phyloP scores from a whole-genome alignment of 345 rosid genomes.

The Brassica napus region Da-Ae NC_063434.1:27035501-27036000 shows the following conservation, averaged over 20 bases:
- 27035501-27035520: background rate
- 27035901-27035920: background rate
- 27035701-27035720: background rate
- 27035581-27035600: slow-evolving; percentile 76
- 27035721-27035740: slow-evolving; percentile 24
- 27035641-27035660: slow-evolving; percentile 12
- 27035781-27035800: slow-evolving; percentile 13
- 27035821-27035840: background rate
- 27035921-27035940: background rate
- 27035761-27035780: slow-evolving; percentile 24
- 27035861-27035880: too few species aligned
- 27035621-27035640: slow-evolving; percentile 18
- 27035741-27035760: slow-evolving; percentile 29
- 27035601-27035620: background rate
- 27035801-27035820: background rate
- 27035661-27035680: slow-evolving; percentile 3
- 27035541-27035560: slow-evolving; percentile 44
- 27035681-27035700: background rate
- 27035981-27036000: background rate
- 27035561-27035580: slow-evolving; percentile 43
- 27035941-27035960: background rate
- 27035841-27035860: too few species aligned
- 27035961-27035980: slow-evolving; percentile 14
- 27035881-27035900: too few species aligned
- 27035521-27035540: slow-evolving; percentile 52